Base-by-base conservation (phyloP, 345 rosid species). In the Moricandia moricandioides region DNA sequence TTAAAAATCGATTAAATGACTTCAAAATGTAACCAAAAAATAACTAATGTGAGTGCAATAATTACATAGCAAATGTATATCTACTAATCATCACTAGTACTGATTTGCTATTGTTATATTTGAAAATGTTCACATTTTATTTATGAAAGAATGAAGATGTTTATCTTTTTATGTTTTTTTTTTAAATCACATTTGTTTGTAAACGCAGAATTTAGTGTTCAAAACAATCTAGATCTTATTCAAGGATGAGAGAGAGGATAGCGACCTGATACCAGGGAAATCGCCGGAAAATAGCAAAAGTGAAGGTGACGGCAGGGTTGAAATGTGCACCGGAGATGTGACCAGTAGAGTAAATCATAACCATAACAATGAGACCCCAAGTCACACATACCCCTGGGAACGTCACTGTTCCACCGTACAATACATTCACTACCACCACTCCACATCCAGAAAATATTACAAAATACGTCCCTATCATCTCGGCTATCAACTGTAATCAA, bases 271-370 rank as follows among this genome's bases (percentile, higher is more conserved):
- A 65, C n/a, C 34, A 52, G 2, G 91, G 91, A 34, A 90, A 86
- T 5, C 84, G 82, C 11, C 86, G 73, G 58, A 87, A 86, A 78
- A 86, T 29, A 3, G 95, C 88, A 4, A 81, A 83, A 17, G 93
- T 75, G 40, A 92, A 17, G 40, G 98, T 88, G 56, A 92, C 93
- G 4, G 92, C 90, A 0, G 90, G 94, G 34, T 92, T 87, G 67
- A 92, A 86, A 84, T 92, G 94, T 21, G 91, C 98, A 11, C 96
- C 96, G 26, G 98, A 92, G 18, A 90, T 84, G 75, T 90, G 95
- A 59, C 93, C 92, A 1, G 83, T 74, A 7, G 95, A 78, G 49
- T 88, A 90, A 11, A 88, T 49, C 91, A 92, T 85, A 14, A 89
- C 93, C 90, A 85, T 87, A 4, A 88, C 88, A 58, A 88, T 88